Evolutionary conservation across 176 grass and related monocot species (phyloP), one percentile per base, ranked within the genome.

Genomic region (Oryza coarctata): DNA sequence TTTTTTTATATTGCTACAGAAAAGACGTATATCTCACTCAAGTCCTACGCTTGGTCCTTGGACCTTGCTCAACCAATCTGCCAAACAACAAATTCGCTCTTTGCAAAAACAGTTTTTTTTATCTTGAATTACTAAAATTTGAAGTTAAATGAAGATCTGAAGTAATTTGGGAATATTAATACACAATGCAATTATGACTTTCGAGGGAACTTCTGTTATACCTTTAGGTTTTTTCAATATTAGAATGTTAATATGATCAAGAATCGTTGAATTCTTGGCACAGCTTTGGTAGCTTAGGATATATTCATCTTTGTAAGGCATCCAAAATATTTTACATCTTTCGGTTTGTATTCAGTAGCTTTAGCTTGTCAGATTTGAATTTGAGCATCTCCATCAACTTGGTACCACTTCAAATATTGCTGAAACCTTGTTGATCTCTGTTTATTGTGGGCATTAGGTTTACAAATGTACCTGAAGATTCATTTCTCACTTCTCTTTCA

Each of bases 401-500:
- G 3, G 27, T 63, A 41, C 14, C 1, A 41, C 3, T 27, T 25
- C 36, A 78, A 63, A 25, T 71, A 15, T 47, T n/a, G 7, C 22
- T 14, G 52, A 63, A 63, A 27, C 74, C 35, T 50, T 35, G 25
- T 50, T 79, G 25, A 79, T 62, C 3, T 20, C 38, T 71, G 29
- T 63, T 58, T 52, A 39, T 12, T 17, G 33, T 10, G 40, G 50
- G 7, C 47, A 22, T 64, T 52, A 73, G 38, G 41, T 63, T 43
- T 69, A 36, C 63, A 73, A 50, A 41, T 55, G 17, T 25, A 20
- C 35, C 5, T 29, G 28, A 73, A 83, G 17, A 43, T 84, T 74
- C 12, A 17, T 43, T n/a, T 44, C 52, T 81, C 27, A 8, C 15
- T 76, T 83, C 40, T 76, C 15, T 89, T 89, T 40, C 84, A 94